Percentiles rank a stretch among this genome's conserved stretches.
Conservation (phyloP, 768 basidiomycete species). For the Amanita pseudoporphyria region DNA sequence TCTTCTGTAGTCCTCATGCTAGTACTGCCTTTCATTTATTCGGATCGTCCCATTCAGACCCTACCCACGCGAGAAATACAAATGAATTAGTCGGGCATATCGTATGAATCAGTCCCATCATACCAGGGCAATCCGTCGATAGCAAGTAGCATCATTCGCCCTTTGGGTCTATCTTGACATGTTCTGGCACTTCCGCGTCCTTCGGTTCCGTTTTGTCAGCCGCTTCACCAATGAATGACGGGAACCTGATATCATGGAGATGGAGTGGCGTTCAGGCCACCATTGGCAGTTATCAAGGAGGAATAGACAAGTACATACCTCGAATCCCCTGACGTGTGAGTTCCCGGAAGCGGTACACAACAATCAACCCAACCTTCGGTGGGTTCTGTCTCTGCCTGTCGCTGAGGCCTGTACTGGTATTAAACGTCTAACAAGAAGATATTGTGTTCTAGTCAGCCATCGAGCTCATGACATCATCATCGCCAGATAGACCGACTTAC, state of each 20-base stretch:
- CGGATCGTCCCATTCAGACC: too few species aligned
- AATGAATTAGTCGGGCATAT: too few species aligned
- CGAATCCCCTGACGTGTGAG: slow-evolving; percentile 45
- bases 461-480: neutral
- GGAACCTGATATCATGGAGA: slow-evolving; percentile 36
- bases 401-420: slow-evolving; percentile 43
- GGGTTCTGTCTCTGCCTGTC: slow-evolving; percentile 45
- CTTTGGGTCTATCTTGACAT: slow-evolving; percentile 4
- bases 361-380: slow-evolving; percentile 45
- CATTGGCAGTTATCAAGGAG: too few species aligned
- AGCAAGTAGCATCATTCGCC: neutral
- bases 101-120: too few species aligned
- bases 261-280: neutral
- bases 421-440: slow-evolving; percentile 33
- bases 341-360: slow-evolving; percentile 52
- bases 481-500: too few species aligned
- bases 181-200: slow-evolving; percentile 42
- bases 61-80: too few species aligned
- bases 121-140: too few species aligned
- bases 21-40: too few species aligned
- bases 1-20: too few species aligned
- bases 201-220: slow-evolving; percentile 44
- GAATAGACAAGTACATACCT: slow-evolving; percentile 31
- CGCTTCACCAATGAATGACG: slow-evolving; percentile 42
- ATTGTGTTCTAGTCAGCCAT: neutral